phyloP scores from a whole-genome alignment of 2,329 filamentous ascomycete species.

The Arthroderma uncinatum region DNA sequence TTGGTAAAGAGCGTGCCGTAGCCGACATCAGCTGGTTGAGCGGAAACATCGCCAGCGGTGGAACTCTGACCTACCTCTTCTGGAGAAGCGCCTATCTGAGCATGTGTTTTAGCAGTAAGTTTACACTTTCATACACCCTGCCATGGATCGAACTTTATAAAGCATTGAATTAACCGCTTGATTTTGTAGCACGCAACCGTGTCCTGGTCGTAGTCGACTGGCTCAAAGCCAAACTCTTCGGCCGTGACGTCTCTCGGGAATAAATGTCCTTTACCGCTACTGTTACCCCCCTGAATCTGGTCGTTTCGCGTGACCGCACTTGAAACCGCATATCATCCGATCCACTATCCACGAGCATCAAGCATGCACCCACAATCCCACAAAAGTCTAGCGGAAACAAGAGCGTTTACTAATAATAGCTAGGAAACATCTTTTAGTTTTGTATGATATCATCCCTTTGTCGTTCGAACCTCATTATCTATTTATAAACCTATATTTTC shows the following conservation, averaged over 20 bases:
- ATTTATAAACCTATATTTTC: neutral
- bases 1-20: slow-evolving; percentile 94
- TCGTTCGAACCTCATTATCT: neutral
- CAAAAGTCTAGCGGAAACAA: neutral
- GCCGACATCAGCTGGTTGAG: slow-evolving; percentile 96
- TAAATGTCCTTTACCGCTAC: slow-evolving; percentile 20
- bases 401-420: neutral
- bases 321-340: neutral
- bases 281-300: neutral
- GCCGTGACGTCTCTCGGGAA: slow-evolving; percentile 64
- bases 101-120: slow-evolving; percentile 99
- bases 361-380: neutral
- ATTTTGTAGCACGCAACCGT: slow-evolving; percentile 71
- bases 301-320: neutral
- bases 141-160: neutral
- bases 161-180: neutral
- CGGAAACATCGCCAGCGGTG: slow-evolving; percentile 87
- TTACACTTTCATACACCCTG: slow-evolving; percentile 5
- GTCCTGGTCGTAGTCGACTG: slow-evolving; percentile 88
- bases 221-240: slow-evolving; percentile 94
- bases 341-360: neutral
- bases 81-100: slow-evolving; percentile 96
- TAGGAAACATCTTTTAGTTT: neutral
- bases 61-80: slow-evolving; percentile 92
- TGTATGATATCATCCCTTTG: slow-evolving; percentile 1